Evolutionary conservation across 257 asterid genomes (phyloP), one percentile per base, ranked within the genome.

Genomic region (Scutellaria minor): DNA sequence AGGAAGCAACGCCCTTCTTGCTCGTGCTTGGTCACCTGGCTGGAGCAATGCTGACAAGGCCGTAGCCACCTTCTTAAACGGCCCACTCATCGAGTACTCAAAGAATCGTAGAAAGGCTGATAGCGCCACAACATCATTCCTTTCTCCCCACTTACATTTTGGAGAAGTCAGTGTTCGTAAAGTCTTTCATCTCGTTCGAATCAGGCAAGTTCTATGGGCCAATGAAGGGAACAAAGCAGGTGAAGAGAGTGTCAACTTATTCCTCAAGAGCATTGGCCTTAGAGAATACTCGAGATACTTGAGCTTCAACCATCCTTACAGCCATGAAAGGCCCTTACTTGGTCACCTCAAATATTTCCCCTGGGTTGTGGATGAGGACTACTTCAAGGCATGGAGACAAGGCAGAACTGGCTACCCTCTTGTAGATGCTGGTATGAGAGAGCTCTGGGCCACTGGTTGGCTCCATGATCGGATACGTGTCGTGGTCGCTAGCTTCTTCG

Each of bases 351-450:
- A 75, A 81, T 80, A 76, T 79, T 91, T 93, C 65, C 98, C 97
- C 4, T 93, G 97, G 98, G 91, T 89, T 47, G 82, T 93, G 70
- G 95, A 90, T 27, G 97, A 91, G 86, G 77, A 82, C 18, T 87
- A 89, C 75, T 93, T 93, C 78, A 91, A 93, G 85, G 92, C 91
- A 39, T 91, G 97, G 98, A 77, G 97, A 68, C 98, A 91, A 75
- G 98, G 97, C 41, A 80, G 97, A 76, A 93, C 98, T 2, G 98
- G 98, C 44, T 93, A 93, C 78, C 97, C 97, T 31, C 76, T 91
- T 68, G 98, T 93, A 53, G 98, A 93, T 82, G 98, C 98, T 53
- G 97, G 98, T 40, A 93, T 93, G 97, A 84, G 97, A 76, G 97
- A 93, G 81, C 81, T 93, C 2, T 91, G 98, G 98, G 98, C 98